Conservation (phyloP, 805 yeast genomes). For the Henningerozyma blattae region DNA sequence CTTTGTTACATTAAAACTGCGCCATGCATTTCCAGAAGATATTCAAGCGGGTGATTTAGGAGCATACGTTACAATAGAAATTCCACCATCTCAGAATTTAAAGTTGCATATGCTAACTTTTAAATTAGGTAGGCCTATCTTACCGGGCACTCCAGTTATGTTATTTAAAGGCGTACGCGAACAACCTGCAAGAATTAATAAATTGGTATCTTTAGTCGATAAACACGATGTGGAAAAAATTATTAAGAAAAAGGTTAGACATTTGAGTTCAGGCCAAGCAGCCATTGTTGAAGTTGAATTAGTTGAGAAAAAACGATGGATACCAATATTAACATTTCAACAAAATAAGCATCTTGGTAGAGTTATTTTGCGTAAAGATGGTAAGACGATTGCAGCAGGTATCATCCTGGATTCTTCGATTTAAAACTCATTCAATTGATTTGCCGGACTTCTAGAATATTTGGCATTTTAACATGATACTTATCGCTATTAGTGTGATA, state of each 20-base stretch:
- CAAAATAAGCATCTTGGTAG: slow-evolving; percentile 92
- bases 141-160: slow-evolving; percentile 70
- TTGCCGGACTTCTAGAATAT: too few relatives aligned
- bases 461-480: too few relatives aligned
- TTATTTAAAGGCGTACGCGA: slow-evolving; percentile 66
- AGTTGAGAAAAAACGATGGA: slow-evolving; percentile 84
- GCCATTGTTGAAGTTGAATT: slow-evolving; percentile 95
- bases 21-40: slow-evolving; percentile 27
- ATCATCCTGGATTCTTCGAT: slow-evolving; percentile 13
- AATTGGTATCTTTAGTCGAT: slow-evolving; percentile 48
- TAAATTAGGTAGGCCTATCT: slow-evolving; percentile 55
- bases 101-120: slow-evolving; percentile 52
- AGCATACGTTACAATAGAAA: slow-evolving; percentile 34
- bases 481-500: too few relatives aligned
- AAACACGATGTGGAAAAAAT: slow-evolving; percentile 73
- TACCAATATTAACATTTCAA: slow-evolving; percentile 77
- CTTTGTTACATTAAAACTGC: slow-evolving; percentile 34
- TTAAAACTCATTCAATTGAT: neutral
- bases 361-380: slow-evolving; percentile 95
- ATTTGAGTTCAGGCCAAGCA: slow-evolving; percentile 87
- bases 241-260: slow-evolving; percentile 85
- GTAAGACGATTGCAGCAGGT: slow-evolving; percentile 95
- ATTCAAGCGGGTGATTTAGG: slow-evolving; percentile 60
- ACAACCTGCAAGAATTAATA: slow-evolving; percentile 53
- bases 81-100: slow-evolving; percentile 37